Evolutionary conservation across 1,284 basidiomycete genomes (phyloP).

Genomic region (Dichomitus squalens): DNA sequence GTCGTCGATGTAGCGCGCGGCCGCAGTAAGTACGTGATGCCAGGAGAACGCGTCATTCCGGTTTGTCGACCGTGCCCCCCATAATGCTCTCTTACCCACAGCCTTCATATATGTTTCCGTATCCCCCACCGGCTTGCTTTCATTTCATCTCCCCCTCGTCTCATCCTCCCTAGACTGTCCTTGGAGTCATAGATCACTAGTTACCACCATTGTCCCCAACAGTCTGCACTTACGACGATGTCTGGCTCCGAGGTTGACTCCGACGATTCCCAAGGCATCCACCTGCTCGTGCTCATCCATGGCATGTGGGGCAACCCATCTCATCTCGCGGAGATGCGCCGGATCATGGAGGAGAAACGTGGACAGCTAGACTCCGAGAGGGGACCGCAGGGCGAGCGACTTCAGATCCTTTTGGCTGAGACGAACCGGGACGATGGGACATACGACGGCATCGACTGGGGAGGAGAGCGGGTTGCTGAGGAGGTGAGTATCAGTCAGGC

Average conservation of each 20-base stretch:
- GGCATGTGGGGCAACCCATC: slow-evolving; percentile 84
- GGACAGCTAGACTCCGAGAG: slow-evolving; percentile 20
- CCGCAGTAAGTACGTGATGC: neutral
- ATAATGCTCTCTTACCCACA: neutral
- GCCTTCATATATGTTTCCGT: neutral
- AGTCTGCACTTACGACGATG: neutral
- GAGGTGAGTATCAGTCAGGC: slow-evolving; percentile 49
- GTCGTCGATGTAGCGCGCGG: neutral
- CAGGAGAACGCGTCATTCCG: slow-evolving; percentile 2
- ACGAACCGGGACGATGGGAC: slow-evolving; percentile 55
- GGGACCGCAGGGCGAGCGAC: slow-evolving; percentile 32
- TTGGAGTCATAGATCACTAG: neutral
- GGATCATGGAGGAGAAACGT: slow-evolving; percentile 45
- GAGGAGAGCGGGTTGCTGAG: slow-evolving; percentile 61
- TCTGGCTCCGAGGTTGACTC: slow-evolving; percentile 5
- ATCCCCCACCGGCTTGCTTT: neutral
- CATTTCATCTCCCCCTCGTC: neutral
- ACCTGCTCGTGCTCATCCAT: slow-evolving; percentile 64
- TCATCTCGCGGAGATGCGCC: slow-evolving; percentile 50
- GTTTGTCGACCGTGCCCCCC: neutral
- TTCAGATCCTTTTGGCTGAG: slow-evolving; percentile 48
- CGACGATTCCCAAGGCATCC: slow-evolving; percentile 14
- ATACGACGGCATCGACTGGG: slow-evolving; percentile 70
- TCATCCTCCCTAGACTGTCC: neutral
- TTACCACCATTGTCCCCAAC: neutral